Conservation (phyloP, 2,329 filamentous ascomycete genomes). For the Penicillium griseofulvum region DNA sequence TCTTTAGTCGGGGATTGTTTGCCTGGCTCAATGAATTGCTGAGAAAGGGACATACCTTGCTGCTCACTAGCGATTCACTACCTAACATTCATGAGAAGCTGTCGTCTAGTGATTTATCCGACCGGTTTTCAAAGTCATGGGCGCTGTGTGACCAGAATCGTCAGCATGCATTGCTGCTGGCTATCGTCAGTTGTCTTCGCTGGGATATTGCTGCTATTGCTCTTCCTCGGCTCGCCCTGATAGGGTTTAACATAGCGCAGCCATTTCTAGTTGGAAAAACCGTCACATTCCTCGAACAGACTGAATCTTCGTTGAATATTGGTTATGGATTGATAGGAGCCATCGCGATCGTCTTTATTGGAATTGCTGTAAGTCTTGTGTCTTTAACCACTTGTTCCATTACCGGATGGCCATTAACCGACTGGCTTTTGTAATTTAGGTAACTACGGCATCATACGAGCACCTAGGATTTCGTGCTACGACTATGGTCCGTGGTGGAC, state of each 20-base stretch:
- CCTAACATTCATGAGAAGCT: constrained; percentile 11
- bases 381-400: background rate
- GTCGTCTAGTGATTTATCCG: background rate
- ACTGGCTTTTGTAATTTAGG: constrained; percentile 1
- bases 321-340: constrained; percentile 14
- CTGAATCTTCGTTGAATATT: constrained; percentile 2
- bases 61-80: constrained; percentile 5
- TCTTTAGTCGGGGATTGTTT: constrained; percentile 45
- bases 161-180: constrained; percentile 13
- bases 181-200: constrained; percentile 14
- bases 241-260: constrained; percentile 19
- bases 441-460: constrained; percentile 11
- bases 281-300: constrained; percentile 6
- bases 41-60: constrained; percentile 11
- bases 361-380: constrained; percentile 9
- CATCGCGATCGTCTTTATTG: constrained; percentile 2
- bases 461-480: constrained; percentile 16
- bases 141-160: constrained; percentile 1
- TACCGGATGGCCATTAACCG: background rate
- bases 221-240: constrained; percentile 13
- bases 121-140: constrained; percentile 6
- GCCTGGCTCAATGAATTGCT: constrained; percentile 42
- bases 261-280: constrained; percentile 14
- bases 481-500: constrained; percentile 21
- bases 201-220: constrained; percentile 13